A percentile compares a stretch with the other conserved stretches of the same genome.
phyloP scores from a whole-genome alignment of 148 eudicot genomes.

The Tetragonia tetragonoides region DNA sequence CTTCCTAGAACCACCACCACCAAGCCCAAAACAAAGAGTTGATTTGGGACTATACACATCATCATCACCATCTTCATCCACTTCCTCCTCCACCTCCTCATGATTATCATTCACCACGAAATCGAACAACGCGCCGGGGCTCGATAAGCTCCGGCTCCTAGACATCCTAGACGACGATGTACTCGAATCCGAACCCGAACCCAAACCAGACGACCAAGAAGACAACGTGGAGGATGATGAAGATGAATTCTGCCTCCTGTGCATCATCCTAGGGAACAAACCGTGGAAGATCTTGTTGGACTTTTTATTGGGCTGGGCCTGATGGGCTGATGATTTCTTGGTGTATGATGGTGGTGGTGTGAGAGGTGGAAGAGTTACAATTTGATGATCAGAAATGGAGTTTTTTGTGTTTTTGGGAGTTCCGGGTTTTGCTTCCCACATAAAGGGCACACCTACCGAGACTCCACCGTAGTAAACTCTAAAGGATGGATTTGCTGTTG shows the following conservation, averaged over 20 bases:
- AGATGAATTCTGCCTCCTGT: slow-evolving; percentile 14
- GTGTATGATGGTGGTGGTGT: slow-evolving; percentile 32
- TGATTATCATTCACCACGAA: slow-evolving; percentile 1
- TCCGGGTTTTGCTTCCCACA: slow-evolving; percentile 84
- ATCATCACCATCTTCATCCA: background rate
- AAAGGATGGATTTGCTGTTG: slow-evolving; percentile 41
- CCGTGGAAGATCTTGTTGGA: background rate
- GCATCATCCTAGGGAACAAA: slow-evolving; percentile 19
- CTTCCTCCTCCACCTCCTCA: slow-evolving; percentile 6
- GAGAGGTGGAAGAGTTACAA: slow-evolving; percentile 15
- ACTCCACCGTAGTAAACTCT: slow-evolving; percentile 60
- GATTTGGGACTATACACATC: slow-evolving; percentile 10
- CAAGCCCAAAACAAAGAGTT: slow-evolving; percentile 17
- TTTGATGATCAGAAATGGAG: no score
- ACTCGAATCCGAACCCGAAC: slow-evolving; percentile 1
- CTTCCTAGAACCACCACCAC: slow-evolving; percentile 16
- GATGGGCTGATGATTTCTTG: background rate
- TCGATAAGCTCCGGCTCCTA: background rate
- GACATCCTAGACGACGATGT: background rate
- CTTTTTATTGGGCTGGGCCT: background rate
- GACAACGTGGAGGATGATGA: background rate
- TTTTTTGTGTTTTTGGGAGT: slow-evolving; percentile 60
- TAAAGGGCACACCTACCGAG: slow-evolving; percentile 58
- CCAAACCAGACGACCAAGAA: background rate
- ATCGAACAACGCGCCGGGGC: slow-evolving; percentile 14